Percentiles rank a stretch among this genome's conserved stretches.
Evolutionary conservation across 2,329 filamentous ascomycete species (phyloP).

Genomic region (Penicillium sp.): DNA sequence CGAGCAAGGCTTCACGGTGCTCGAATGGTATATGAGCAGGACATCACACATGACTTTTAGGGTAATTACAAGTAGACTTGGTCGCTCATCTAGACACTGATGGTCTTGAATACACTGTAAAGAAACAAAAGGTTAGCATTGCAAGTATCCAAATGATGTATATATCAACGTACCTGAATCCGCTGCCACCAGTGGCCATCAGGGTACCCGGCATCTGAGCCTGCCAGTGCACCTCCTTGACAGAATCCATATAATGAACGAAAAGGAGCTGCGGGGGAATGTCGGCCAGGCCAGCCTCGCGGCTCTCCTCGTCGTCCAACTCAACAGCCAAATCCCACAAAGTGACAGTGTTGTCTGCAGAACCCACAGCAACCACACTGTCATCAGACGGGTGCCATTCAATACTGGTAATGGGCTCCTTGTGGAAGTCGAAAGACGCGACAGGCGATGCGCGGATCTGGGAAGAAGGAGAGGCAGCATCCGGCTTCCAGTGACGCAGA

Average conservation of each 20-base stretch:
- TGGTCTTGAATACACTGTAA: conserved; percentile 73
- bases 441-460: conserved; percentile 70
- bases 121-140: conserved; percentile 17
- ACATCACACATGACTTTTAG: conserved; percentile 27
- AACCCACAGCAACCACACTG: conserved; percentile 88
- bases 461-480: conserved; percentile 47
- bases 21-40: conserved; percentile 29
- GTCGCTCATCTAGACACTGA: conserved; percentile 63
- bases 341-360: conserved; percentile 90
- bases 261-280: conserved; percentile 94
- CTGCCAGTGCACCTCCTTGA: conserved; percentile 97
- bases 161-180: conserved; percentile 60
- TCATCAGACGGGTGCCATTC: conserved; percentile 99
- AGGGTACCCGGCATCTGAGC: conserved; percentile 88
- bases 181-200: conserved; percentile 84
- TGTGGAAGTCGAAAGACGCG: conserved; percentile 94
- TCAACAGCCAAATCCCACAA: conserved; percentile 97
- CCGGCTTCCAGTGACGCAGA: conserved; percentile 86
- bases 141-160: not conserved
- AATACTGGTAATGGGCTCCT: conserved; percentile 90
- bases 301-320: conserved; percentile 94
- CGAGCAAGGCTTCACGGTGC: conserved; percentile 18
- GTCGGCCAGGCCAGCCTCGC: conserved; percentile 80
- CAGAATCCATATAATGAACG: conserved; percentile 92
- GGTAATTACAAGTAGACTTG: conserved; percentile 8